Evolutionary conservation across 176 grass and related monocot species (phyloP), one percentile per base, ranked within the genome.

Genomic region (Avena atlantica): DNA sequence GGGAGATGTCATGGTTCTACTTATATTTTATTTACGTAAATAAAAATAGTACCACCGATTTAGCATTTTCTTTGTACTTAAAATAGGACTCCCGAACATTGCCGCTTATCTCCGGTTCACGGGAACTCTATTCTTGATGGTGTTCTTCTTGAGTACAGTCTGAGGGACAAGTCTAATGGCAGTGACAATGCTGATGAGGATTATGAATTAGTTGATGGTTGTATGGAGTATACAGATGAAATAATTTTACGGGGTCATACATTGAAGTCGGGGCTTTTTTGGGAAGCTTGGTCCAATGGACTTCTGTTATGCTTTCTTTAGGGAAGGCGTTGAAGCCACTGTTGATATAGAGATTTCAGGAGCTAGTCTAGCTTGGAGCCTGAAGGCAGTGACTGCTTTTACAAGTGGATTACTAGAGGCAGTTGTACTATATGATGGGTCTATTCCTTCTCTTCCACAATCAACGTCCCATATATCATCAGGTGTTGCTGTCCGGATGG

Each of bases 81-180:
- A 29, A 29, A 29, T 29, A 29, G 29, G 29, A 29, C 29, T 29
- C 29, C 29, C 29, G 29, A 29, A 29, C 29, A 29, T 29, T 29
- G 29, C 29, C 29, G 29, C 29, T 29, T 29, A 2, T 2, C 29
- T 29, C 29, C 1, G 29, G 29, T 70, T 70, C 66, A 16, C 40
- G 66, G 66, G 31, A 70, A 70, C 66, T 70, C 66, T 20, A 70
- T 70, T 70, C 66, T 70, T 17, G 66, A 70, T 8, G 66, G 34
- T 20, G 66, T 70, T 70, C 34, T 70, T 70, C 66, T 70, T 19
- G 66, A 70, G 66, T 70, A 70, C 66, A 40, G 66, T 36, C 34
- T 40, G 66, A 70, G 19, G 66, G 34, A 20, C 34, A 70, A 40
- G 66, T 70, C 66, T 40, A 70, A 20, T 70, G 31, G 34, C 2